phyloP scores from a whole-genome alignment of 331 rosid genomes.

The Telfairia occidentalis region DNA sequence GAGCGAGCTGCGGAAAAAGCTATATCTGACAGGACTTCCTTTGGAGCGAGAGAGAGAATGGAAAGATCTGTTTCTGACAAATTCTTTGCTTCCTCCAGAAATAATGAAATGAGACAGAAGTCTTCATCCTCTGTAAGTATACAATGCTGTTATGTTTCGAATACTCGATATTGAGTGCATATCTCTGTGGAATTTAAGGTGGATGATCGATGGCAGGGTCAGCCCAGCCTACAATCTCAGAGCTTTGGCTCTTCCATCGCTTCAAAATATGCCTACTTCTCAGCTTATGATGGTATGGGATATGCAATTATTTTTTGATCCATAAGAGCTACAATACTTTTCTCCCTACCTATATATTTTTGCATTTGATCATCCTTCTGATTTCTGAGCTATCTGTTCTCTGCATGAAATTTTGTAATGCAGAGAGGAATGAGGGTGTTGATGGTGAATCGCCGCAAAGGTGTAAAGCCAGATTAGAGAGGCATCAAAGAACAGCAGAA shows the following conservation, averaged over 20 bases:
- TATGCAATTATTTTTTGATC: conserved; percentile 3
- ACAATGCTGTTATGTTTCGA: background rate
- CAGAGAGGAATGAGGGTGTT: conserved; percentile 54
- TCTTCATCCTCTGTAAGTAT: conserved; percentile 51
- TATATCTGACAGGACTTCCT: conserved; percentile 47
- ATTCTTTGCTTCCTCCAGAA: conserved; percentile 38
- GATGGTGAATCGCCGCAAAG: conserved; percentile 84
- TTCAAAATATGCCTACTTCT: conserved; percentile 38
- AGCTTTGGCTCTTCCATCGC: conserved; percentile 24
- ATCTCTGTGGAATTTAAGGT: conserved; percentile 5
- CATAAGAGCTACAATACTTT: background rate
- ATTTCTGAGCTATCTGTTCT: conserved; percentile 18
- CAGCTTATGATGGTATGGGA: conserved; percentile 45
- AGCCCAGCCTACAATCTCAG: conserved; percentile 38
- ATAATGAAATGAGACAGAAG: conserved; percentile 39
- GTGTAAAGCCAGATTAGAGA: conserved; percentile 84
- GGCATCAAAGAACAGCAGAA: conserved; percentile 80
- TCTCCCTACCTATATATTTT: conserved; percentile 6
- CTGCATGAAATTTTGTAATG: conserved; percentile 25
- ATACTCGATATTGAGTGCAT: background rate
- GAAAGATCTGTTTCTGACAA: conserved; percentile 81
- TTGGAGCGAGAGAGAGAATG: conserved; percentile 47
- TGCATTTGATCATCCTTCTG: conserved; percentile 4
- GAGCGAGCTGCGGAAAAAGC: conserved; percentile 61
- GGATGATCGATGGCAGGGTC: conserved; percentile 37